Evolutionary conservation across 1,284 basidiomycete genomes (phyloP).

Genomic region (Marasmius fiardii): DNA sequence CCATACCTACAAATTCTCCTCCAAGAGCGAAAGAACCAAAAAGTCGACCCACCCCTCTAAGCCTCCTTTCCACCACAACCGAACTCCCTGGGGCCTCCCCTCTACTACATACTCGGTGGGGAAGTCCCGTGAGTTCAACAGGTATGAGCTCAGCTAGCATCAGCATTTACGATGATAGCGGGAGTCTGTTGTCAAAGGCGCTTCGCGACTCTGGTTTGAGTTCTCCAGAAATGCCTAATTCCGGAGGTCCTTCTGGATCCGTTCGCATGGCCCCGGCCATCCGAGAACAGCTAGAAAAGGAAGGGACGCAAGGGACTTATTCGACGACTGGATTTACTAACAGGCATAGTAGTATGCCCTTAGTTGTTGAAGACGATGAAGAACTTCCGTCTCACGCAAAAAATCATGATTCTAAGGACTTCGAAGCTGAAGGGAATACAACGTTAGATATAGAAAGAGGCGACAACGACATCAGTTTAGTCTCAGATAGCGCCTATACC

Average conservation of each 20-base stretch:
- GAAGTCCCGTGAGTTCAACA: slow-evolving; percentile 13
- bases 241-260: slow-evolving; percentile 10
- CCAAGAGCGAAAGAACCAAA: slow-evolving; percentile 32
- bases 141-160: slow-evolving; percentile 8
- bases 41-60: slow-evolving; percentile 12
- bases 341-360: slow-evolving; percentile 16
- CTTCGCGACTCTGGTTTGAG: background rate
- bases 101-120: slow-evolving; percentile 18
- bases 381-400: slow-evolving; percentile 25
- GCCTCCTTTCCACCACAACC: background rate
- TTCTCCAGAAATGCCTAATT: background rate
- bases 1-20: slow-evolving; percentile 4
- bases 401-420: slow-evolving; percentile 2
- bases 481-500: background rate
- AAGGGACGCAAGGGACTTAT: slow-evolving; percentile 3
- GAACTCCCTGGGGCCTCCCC: slow-evolving; percentile 13
- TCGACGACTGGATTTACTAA: background rate
- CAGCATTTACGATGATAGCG: slow-evolving; percentile 11
- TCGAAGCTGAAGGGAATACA: background rate
- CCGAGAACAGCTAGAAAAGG: slow-evolving; percentile 30
- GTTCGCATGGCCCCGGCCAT: slow-evolving; percentile 31
- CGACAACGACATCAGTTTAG: background rate
- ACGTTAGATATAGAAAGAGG: background rate
- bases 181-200: slow-evolving; percentile 7
- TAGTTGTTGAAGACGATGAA: slow-evolving; percentile 40